Evolutionary conservation across 2,329 filamentous ascomycete genomes (phyloP).

Genomic region (Sporothrix inflata): DNA sequence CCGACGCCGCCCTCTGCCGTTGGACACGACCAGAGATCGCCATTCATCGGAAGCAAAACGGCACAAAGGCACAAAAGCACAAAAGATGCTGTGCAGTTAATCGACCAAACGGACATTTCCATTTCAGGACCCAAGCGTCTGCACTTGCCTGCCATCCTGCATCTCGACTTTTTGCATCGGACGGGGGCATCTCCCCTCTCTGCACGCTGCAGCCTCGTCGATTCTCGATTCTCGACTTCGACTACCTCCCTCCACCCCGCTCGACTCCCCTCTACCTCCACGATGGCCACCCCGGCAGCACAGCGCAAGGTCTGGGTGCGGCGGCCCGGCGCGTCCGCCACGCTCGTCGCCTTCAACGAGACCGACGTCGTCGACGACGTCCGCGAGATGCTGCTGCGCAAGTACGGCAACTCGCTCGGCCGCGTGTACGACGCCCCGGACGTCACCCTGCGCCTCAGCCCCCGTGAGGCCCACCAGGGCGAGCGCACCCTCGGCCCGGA

Average conservation of each 20-base stretch:
- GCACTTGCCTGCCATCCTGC: neutral
- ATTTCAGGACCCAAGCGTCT: neutral
- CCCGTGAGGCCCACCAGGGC: slow-evolving; percentile 62
- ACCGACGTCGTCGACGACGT: slow-evolving; percentile 95
- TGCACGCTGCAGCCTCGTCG: neutral
- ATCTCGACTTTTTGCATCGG: neutral
- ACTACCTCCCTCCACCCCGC: neutral
- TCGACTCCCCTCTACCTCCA: neutral
- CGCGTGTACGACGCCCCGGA: slow-evolving; percentile 89
- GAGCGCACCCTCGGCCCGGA: slow-evolving; percentile 82
- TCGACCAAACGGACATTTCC: neutral
- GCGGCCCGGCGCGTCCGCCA: slow-evolving; percentile 81
- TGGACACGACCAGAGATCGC: neutral
- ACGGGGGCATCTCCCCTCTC: slow-evolving; percentile 1
- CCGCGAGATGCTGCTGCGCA: slow-evolving; percentile 86
- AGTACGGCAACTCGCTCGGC: slow-evolving; percentile 92
- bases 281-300: slow-evolving; percentile 13
- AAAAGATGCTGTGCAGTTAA: neutral
- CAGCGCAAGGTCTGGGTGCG: slow-evolving; percentile 94
- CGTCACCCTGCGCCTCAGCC: slow-evolving; percentile 74
- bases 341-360: slow-evolving; percentile 80
- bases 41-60: neutral
- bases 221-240: neutral
- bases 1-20: neutral
- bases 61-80: neutral